A percentile compares a stretch with the other conserved stretches of the same genome.
Evolutionary conservation across 805 yeast genomes (phyloP).

Genomic region (Metschnikowia anglica): DNA sequence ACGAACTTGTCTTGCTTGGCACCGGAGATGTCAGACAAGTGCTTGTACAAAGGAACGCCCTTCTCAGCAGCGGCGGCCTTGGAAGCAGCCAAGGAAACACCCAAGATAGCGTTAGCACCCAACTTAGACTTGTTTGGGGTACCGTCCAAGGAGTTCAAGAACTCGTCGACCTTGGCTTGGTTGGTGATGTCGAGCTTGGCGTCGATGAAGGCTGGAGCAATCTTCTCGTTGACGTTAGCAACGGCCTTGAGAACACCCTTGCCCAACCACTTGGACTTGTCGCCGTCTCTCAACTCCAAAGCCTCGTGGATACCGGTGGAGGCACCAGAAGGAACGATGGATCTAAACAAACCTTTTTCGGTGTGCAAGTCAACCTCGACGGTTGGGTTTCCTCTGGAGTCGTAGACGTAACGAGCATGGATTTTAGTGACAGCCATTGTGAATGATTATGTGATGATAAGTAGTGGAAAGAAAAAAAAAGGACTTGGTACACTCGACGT

Average conservation of each 20-base stretch:
- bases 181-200: slow-evolving; percentile 80
- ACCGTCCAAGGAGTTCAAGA: slow-evolving; percentile 87
- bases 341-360: slow-evolving; percentile 89
- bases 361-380: slow-evolving; percentile 97
- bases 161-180: slow-evolving; percentile 85
- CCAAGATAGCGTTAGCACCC: slow-evolving; percentile 98
- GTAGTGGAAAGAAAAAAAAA: slow-evolving; percentile 11
- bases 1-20: slow-evolving; percentile 79
- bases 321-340: slow-evolving; percentile 99
- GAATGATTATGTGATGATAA: slow-evolving; percentile 6
- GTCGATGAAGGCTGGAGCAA: slow-evolving; percentile 90
- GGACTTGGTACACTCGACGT: background rate
- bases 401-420: slow-evolving; percentile 96
- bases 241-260: slow-evolving; percentile 98
- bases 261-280: slow-evolving; percentile 96
- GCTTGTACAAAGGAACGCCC: slow-evolving; percentile 89
- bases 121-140: slow-evolving; percentile 95
- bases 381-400: slow-evolving; percentile 99
- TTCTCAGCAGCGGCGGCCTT: slow-evolving; percentile 98
- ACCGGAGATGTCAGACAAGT: slow-evolving; percentile 77
- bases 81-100: slow-evolving; percentile 96
- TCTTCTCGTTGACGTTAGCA: slow-evolving; percentile 88
- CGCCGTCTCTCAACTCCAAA: slow-evolving; percentile 96
- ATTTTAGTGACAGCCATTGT: slow-evolving; percentile 84
- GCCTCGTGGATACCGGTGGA: slow-evolving; percentile 99